Base-by-base conservation (phyloP, 805 yeast species). In the Starmerella scarabaei region DNA sequence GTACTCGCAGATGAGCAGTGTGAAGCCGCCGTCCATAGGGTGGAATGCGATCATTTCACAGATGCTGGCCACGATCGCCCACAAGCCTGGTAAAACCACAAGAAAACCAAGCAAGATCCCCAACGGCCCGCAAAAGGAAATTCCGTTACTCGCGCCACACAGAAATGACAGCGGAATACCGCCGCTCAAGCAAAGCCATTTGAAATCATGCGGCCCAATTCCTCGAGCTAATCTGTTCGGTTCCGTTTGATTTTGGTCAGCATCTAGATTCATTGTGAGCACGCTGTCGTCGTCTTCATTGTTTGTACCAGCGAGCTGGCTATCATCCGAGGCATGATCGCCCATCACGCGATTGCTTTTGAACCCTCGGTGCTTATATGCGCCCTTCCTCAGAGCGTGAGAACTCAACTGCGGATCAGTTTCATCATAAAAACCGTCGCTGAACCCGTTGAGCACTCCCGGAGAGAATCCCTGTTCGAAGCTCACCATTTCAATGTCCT, bases 1-100 rank as follows among this genome's bases (percentile, higher is more conserved):
- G 52, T 77, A 79, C 51, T 78, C 65, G 41, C 69, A 67, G 38
- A 72, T 66, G 47, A 75, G 63, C 46, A 77, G 70, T 42, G 75
- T 65, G 8, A 80, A 76, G 51, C 78, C 77, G 52, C 80, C 77
- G 17, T 75, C 72, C 36, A 71, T 64, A 1, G 78, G 78, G 54
- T 60, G 56, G 35, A 60, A 62, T 3, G 73, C 67, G 9, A 71
- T 58, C 73, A 71, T 69, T 49, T 71, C 75, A 8, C 73, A 72
- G 21, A 69, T 20, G 9, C 39, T 36, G 8, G 41, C 19, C 28
- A 40, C 14, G 9, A 43, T 35, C 18, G 35, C 7, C 3, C 32
- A 24, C 7, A 42, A 37, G 4, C 48, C 41, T 1, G 41, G 34
- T 3, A 36, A 19, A 11, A 43, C 47, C 2, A 45, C 6, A 2